These are phyloP conservation scores for Neonothopanus nambi DNA, from an alignment of 1,284 basidiomycete genomes.

Conservation along the genomic window DNA sequence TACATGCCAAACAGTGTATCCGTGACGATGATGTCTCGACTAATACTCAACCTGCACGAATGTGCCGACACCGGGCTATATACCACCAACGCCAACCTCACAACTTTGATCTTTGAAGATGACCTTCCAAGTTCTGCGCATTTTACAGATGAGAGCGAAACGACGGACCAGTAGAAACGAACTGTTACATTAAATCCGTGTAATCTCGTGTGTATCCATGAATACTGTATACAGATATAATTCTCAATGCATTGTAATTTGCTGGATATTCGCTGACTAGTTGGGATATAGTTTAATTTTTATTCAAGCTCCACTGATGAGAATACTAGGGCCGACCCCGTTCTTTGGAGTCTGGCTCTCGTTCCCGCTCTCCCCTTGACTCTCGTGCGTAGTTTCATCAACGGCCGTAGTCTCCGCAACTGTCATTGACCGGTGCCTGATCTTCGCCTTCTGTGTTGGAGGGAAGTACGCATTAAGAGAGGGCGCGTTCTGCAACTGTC, in stretches of 20 bases:
- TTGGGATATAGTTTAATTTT: too few relatives aligned
- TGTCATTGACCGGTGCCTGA: conserved; percentile 10
- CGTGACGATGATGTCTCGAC: conserved; percentile 41
- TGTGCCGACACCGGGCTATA: conserved; percentile 23
- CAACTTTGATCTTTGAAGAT: background rate
- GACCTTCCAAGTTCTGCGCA: background rate
- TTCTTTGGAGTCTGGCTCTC: too few relatives aligned
- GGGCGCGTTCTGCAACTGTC: conserved; percentile 14
- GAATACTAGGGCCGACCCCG: too few relatives aligned
- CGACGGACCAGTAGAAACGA: too few relatives aligned
- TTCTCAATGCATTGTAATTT: too few relatives aligned
- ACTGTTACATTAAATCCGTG: too few relatives aligned
- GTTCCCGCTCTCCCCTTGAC: too few relatives aligned
- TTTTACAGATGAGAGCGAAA: too few relatives aligned
- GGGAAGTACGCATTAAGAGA: conserved; percentile 18
- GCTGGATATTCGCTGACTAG: too few relatives aligned
- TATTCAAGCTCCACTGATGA: too few relatives aligned
- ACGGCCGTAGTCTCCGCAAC: conserved; percentile 5
- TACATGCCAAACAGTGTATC: conserved; percentile 29
- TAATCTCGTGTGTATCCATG: too few relatives aligned
- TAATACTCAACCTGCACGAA: conserved; percentile 42
- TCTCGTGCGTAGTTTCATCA: background rate
- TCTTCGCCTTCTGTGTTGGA: conserved; percentile 1
- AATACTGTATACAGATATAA: too few relatives aligned
- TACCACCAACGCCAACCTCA: background rate